Percentiles rank a stretch among this genome's conserved stretches.
Evolutionary conservation across 2,329 filamentous ascomycete species (phyloP).

Genomic region (Cladosporium sp.): DNA sequence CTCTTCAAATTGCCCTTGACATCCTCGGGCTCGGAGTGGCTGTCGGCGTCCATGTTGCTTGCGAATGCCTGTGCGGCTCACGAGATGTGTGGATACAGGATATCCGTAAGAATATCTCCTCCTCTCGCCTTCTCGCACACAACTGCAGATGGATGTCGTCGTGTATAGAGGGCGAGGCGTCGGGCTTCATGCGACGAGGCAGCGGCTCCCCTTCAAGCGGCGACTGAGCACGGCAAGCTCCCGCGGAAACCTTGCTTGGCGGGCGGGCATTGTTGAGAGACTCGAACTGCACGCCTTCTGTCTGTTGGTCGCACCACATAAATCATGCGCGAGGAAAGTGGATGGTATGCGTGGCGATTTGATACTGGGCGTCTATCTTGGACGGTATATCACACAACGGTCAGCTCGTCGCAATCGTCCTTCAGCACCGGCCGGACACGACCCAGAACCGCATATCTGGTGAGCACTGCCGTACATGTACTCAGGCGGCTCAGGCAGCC

Average conservation of each 20-base stretch:
- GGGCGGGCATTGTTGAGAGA: conserved; percentile 1
- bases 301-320: background rate
- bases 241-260: background rate
- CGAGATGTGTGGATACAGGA: background rate
- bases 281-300: background rate
- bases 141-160: background rate
- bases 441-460: background rate
- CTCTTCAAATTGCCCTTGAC: conserved; percentile 20
- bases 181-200: conserved; percentile 6
- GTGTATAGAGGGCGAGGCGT: background rate
- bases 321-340: background rate
- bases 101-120: background rate
- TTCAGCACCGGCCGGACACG: background rate
- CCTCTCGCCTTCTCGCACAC: background rate
- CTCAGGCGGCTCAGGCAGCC: background rate
- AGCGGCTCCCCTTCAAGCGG: background rate
- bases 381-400: background rate
- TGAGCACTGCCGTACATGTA: background rate
- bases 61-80: background rate
- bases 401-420: background rate
- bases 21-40: conserved; percentile 17
- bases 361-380: background rate
- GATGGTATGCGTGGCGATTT: background rate
- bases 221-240: conserved; percentile 6
- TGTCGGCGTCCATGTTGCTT: conserved; percentile 11